Conservation (phyloP, 2,329 filamentous ascomycete species). For the Trichoderma afroharzianum region DNA sequence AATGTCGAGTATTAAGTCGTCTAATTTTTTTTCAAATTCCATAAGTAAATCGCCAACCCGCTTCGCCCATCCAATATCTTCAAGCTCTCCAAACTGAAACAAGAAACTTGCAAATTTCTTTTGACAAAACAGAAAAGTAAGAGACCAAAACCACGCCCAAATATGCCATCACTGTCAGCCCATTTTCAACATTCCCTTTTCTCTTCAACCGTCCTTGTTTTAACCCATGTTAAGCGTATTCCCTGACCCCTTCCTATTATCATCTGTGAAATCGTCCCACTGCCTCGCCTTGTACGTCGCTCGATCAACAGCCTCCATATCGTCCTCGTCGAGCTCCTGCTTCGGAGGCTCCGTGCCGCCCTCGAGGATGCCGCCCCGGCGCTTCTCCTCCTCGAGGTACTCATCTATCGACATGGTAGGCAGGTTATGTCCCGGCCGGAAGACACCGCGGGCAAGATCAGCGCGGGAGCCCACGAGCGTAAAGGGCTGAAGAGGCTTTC, state of each 20-base stretch:
- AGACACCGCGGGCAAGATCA: slow-evolving; percentile 75
- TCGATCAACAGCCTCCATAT: slow-evolving; percentile 79
- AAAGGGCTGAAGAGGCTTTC: slow-evolving; percentile 87
- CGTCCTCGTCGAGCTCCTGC: slow-evolving; percentile 81
- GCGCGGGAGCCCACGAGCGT: slow-evolving; percentile 76
- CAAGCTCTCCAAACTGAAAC: background rate
- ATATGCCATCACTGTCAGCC: background rate
- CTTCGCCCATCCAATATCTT: background rate
- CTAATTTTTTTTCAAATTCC: background rate
- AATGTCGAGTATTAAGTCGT: background rate
- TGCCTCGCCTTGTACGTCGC: slow-evolving; percentile 90
- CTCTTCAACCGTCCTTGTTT: background rate
- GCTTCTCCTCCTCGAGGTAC: slow-evolving; percentile 87
- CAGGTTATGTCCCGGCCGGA: slow-evolving; percentile 84
- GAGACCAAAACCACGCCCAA: background rate
- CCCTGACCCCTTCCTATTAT: slow-evolving; percentile 78
- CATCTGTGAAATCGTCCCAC: slow-evolving; percentile 94
- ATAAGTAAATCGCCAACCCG: background rate
- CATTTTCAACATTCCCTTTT: background rate
- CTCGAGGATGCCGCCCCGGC: slow-evolving; percentile 82
- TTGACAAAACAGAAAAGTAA: background rate
- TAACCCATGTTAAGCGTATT: slow-evolving; percentile 78
- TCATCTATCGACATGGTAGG: slow-evolving; percentile 98
- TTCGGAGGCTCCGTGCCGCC: slow-evolving; percentile 74
- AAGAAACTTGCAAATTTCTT: background rate